Percentiles rank a stretch among this genome's conserved stretches.
phyloP scores from a whole-genome alignment of 495 filamentous ascomycete genomes.

The Chaetomium tenue region DNA sequence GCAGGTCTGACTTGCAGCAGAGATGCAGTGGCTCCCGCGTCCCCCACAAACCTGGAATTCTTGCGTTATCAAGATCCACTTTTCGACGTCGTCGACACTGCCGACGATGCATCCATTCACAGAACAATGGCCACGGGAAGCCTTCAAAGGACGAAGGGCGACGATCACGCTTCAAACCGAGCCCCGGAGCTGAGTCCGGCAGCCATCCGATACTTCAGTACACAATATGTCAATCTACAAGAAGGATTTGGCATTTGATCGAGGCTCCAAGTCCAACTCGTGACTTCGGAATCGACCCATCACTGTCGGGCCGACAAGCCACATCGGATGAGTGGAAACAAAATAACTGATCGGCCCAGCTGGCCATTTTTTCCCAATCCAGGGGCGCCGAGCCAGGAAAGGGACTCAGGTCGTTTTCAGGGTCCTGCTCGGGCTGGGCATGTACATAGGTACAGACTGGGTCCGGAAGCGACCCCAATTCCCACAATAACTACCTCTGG shows the following conservation, averaged over 20 bases:
- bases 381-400: not conserved
- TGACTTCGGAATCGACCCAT: not conserved
- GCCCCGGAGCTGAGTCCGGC: not conserved
- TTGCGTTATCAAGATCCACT: not conserved
- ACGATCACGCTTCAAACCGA: not conserved
- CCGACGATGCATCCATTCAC: not conserved
- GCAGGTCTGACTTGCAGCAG: slow-evolving; percentile 5
- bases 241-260: no score
- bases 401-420: not conserved
- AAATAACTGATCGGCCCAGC: no score
- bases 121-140: not conserved
- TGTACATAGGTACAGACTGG: no score
- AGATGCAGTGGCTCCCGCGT: not conserved
- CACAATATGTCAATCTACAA: no score
- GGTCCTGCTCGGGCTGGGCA: not conserved
- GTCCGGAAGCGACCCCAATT: not conserved
- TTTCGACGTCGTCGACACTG: not conserved
- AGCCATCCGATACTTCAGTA: no score
- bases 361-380: not conserved
- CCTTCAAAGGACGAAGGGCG: not conserved
- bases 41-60: not conserved
- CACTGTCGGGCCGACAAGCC: not conserved
- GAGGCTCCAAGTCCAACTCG: not conserved
- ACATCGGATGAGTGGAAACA: not conserved
- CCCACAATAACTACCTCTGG: no score